A percentile compares a stretch with the other conserved stretches of the same genome.
phyloP scores from a whole-genome alignment of 2,329 filamentous ascomycete species.

The Colletotrichum lupini region DNA sequence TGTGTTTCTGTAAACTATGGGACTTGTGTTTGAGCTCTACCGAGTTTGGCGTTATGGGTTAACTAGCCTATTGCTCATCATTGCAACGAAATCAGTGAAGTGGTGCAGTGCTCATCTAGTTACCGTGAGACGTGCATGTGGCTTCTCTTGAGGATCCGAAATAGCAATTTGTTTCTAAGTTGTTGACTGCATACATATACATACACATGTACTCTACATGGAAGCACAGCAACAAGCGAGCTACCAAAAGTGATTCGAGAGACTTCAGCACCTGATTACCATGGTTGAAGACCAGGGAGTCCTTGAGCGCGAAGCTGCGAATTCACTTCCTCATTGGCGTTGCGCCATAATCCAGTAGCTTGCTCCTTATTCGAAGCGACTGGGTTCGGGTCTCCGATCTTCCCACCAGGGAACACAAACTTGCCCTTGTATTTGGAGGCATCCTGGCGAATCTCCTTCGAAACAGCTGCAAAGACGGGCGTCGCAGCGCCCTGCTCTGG shows the following conservation, averaged over 20 bases:
- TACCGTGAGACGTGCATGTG: too few relatives aligned
- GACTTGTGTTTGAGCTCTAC: neutral
- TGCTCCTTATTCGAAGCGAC: constrained; percentile 25
- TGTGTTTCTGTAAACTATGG: constrained; percentile 11
- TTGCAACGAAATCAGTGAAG: too few relatives aligned
- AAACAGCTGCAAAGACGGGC: constrained; percentile 35
- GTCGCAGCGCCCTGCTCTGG: constrained; percentile 32
- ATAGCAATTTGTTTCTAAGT: too few relatives aligned
- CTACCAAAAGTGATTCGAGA: too few relatives aligned
- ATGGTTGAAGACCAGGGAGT: neutral
- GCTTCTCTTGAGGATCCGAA: too few relatives aligned
- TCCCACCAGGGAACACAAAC: constrained; percentile 30
- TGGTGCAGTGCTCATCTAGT: too few relatives aligned
- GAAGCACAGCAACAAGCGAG: too few relatives aligned
- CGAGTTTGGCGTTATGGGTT: neutral
- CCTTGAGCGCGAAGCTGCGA: neutral
- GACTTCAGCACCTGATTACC: neutral
- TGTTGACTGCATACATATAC: too few relatives aligned
- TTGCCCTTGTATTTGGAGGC: constrained; percentile 26
- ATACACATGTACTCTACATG: too few relatives aligned
- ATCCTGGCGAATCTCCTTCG: constrained; percentile 18
- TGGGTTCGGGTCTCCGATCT: constrained; percentile 2
- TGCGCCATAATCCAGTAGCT: constrained; percentile 32
- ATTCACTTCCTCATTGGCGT: constrained; percentile 24
- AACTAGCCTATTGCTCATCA: too few relatives aligned